phyloP scores from a whole-genome alignment of 305 asterid species.

The Rubia peregrina region DNA sequence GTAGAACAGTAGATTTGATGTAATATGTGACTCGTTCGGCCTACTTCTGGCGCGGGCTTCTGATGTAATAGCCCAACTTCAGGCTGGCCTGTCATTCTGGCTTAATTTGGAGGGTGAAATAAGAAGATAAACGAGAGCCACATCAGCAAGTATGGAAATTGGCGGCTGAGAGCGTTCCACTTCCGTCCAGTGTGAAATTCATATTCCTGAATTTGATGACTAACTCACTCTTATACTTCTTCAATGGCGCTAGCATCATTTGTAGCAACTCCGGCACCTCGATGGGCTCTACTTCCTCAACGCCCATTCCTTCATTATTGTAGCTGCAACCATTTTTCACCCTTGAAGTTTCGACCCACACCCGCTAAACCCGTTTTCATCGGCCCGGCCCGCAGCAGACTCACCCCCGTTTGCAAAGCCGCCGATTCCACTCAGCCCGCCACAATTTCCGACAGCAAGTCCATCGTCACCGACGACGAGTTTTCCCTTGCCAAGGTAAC shows the following conservation, averaged over 20 bases:
- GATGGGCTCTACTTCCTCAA: constrained; percentile 35
- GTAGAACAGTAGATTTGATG: no score
- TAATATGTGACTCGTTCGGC: no score
- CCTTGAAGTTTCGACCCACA: constrained; percentile 15
- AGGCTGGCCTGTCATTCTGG: no score
- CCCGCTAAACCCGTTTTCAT: background rate
- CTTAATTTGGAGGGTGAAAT: background rate
- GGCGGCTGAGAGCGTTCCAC: constrained; percentile 37
- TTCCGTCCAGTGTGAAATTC: constrained; percentile 25
- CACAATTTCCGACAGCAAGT: constrained; percentile 30
- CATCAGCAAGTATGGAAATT: constrained; percentile 37
- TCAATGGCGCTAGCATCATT: constrained; percentile 15
- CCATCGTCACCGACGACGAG: constrained; percentile 53
- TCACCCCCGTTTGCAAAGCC: constrained; percentile 38
- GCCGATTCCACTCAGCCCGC: constrained; percentile 71
- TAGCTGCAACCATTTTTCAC: constrained; percentile 23
- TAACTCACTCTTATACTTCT: background rate
- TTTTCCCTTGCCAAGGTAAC: constrained; percentile 73
- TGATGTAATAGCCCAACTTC: no score
- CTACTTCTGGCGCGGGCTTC: no score
- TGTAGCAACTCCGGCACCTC: constrained; percentile 16
- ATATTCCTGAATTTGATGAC: background rate
- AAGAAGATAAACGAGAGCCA: constrained; percentile 40
- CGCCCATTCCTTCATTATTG: constrained; percentile 23
- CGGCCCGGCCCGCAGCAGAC: constrained; percentile 17